Base-by-base conservation (phyloP, 2,329 filamentous ascomycete species). In the Alternaria angustiovoidea region DNA sequence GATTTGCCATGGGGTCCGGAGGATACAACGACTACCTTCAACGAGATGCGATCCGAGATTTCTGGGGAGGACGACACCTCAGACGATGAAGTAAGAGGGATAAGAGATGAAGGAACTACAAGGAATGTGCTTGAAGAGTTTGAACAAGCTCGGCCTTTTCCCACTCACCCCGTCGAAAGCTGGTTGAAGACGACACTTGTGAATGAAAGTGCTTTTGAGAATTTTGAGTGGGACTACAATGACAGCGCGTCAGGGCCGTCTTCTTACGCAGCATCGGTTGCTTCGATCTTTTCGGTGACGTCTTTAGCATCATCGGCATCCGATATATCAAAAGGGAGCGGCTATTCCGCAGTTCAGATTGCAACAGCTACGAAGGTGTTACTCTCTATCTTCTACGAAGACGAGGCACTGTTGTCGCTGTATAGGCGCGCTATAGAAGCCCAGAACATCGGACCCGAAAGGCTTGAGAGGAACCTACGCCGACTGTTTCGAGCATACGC, bases 331-430 rank as follows among this genome's bases (percentile, higher is more conserved):
- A 47, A 34, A 7, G 20, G 18, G 6, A 63, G 61, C n/a, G 57
- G 49, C 24, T 63, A 61, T 41, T 63, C 61, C 18, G 47, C 44
- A 6, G 22, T 47, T 4, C 57, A 63, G 20, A 58, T 63, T 3
- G 51, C 54, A 12, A 59, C 61, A n/a, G 58, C 61, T 14, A 56
- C 61, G 4, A 53, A 51, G 34, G 58, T 44, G 18, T 38, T 61
- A 12, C 22, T 61, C 5, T 46, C 52, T 5, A 42, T 61, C 7
- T 43, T 64, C 8, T 51, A 52, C 11, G 48, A 58, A 11, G 61
- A 64, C 20, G 14, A 20, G 18, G 22, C 30, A 4, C 42, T 64
- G 7, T 20, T 53, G 38, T 43, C 47, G 16, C 32, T 64, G 7
- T 64, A 61, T 24, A 39, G 47, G 12, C 44, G 7, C 11, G 54